Percentiles rank a stretch among this genome's conserved stretches.
These are phyloP conservation scores for Termitomyces sp. DNA, from an alignment of 768 basidiomycete species.

Conservation along the genomic window DNA sequence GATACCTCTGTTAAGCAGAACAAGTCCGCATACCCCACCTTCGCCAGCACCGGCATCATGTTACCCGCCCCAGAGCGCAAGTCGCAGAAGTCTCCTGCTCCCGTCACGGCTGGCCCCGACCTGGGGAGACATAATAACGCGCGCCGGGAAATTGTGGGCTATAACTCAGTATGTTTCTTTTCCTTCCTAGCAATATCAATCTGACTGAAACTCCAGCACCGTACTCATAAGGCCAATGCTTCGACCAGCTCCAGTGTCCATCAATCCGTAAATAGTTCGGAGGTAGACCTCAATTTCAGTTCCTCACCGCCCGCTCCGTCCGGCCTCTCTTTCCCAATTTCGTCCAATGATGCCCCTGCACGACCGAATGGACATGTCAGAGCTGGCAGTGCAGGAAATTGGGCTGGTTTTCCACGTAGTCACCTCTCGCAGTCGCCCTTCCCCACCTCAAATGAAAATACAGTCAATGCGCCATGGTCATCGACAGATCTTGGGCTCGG, in stretches of 20 bases:
- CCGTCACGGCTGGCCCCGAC: conserved; percentile 83
- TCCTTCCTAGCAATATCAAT: neutral
- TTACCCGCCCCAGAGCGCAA: conserved; percentile 57
- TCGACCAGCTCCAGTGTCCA: conserved; percentile 53
- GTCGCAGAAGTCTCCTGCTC: conserved; percentile 68
- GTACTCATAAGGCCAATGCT: conserved; percentile 42
- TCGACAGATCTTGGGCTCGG: conserved; percentile 49
- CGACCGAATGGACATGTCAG: conserved; percentile 68
- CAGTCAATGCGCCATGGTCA: conserved; percentile 58
- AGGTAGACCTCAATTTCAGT: conserved; percentile 57
- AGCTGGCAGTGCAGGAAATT: conserved; percentile 79
- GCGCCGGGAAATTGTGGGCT: conserved; percentile 71
- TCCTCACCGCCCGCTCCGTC: conserved; percentile 43
- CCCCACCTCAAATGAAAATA: conserved; percentile 54
- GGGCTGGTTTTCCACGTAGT: conserved; percentile 61
- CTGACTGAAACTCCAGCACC: conserved; percentile 28
- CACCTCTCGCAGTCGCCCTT: conserved; percentile 49
- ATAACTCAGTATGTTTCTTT: conserved; percentile 55
- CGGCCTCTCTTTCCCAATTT: conserved; percentile 40
- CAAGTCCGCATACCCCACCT: conserved; percentile 81
- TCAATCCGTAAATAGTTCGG: conserved; percentile 76
- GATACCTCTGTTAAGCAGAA: conserved; percentile 67
- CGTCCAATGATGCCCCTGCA: conserved; percentile 39
- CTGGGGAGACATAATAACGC: conserved; percentile 73
- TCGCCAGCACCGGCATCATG: conserved; percentile 57